phyloP scores from a whole-genome alignment of 2,329 filamentous ascomycete genomes.

The Claviceps maximensis region DNA sequence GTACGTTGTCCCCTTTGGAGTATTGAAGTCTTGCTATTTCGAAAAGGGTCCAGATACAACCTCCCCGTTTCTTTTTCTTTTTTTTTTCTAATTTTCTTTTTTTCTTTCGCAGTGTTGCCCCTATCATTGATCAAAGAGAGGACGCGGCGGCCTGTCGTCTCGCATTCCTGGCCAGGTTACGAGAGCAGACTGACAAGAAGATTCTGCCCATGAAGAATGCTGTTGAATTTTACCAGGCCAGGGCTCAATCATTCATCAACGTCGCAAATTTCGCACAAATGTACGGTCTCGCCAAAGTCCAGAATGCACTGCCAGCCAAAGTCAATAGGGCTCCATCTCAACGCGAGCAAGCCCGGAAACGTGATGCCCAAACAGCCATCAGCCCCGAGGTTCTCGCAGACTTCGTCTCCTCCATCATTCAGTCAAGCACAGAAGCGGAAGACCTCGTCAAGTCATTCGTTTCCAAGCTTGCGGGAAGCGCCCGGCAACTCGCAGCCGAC shows the following conservation, averaged over 20 bases:
- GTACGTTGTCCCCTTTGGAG: conserved; percentile 1
- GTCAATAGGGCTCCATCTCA: background rate
- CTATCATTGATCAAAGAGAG: conserved; percentile 1
- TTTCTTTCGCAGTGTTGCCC: conserved; percentile 3
- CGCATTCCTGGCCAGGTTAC: conserved; percentile 5
- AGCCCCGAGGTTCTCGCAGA: conserved; percentile 1
- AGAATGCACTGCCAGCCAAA: background rate
- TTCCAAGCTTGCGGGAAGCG: conserved; percentile 9
- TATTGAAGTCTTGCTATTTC: background rate
- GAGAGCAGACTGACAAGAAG: background rate
- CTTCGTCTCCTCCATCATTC: conserved; percentile 6
- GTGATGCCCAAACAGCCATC: background rate
- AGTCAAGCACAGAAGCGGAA: conserved; percentile 7
- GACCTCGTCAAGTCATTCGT: conserved; percentile 11
- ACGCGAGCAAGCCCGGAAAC: background rate
- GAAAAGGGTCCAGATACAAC: background rate
- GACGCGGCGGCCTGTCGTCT: conserved; percentile 4
- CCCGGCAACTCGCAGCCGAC: conserved; percentile 3
- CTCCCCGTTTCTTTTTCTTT: background rate
- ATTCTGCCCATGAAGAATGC: background rate
- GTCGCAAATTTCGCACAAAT: conserved; percentile 4
- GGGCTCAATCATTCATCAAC: conserved; percentile 3
- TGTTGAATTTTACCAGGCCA: conserved; percentile 1
- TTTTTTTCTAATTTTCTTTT: background rate
- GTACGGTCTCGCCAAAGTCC: background rate